phyloP scores from a whole-genome alignment of 176 grass and related monocot genomes.

The Lolium rigidum region DNA sequence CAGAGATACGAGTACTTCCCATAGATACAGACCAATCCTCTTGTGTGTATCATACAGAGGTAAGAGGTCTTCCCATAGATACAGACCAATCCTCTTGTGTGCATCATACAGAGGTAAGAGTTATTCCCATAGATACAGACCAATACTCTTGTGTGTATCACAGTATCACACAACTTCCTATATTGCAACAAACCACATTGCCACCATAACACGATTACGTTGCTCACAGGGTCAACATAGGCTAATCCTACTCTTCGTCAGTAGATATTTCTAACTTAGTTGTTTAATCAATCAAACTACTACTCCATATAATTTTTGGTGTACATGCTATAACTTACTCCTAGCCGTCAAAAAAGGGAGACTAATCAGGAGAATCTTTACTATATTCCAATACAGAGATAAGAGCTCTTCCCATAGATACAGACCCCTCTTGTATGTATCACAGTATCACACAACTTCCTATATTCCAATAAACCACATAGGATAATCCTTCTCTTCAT shows the following conservation, averaged over 20 bases:
- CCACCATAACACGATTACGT: not conserved
- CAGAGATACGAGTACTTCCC: not conserved
- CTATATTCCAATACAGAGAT: not conserved
- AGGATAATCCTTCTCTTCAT: too few species aligned
- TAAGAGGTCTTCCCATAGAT: not conserved
- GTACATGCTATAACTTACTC: too few species aligned
- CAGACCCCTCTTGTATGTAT: not conserved
- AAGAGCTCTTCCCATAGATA: not conserved
- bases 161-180: not conserved
- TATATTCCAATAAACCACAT: too few species aligned
- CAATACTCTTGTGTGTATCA: not conserved
- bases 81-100: too few species aligned
- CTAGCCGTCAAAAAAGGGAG: too few species aligned
- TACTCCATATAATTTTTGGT: not conserved
- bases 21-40: not conserved
- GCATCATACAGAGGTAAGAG: too few species aligned
- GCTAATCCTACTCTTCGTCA: not conserved
- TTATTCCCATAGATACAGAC: too few species aligned
- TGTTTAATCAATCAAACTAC: not conserved
- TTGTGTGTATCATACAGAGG: not conserved
- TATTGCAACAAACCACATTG: not conserved
- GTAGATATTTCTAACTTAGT: conserved; percentile 11
- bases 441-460: too few species aligned
- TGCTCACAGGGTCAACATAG: not conserved
- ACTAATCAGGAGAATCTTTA: not conserved